Evolutionary conservation across 257 asterid species (phyloP).

Genomic region (Solanum chiquidenum): DNA sequence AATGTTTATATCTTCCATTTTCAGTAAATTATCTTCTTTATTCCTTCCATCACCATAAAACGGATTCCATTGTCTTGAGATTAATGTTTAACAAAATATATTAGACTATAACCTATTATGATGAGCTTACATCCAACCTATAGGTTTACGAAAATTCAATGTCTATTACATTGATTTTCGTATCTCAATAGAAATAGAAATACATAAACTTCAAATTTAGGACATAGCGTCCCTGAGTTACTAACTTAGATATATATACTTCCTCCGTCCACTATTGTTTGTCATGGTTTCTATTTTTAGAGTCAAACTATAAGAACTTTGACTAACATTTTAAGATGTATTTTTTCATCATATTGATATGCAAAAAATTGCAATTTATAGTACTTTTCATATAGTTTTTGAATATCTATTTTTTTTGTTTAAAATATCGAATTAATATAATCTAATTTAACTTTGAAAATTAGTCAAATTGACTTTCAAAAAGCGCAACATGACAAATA

Average conservation of each 20-base stretch:
- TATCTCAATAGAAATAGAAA: background rate
- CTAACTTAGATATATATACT: background rate
- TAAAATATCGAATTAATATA: no score
- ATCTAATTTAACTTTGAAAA: no score
- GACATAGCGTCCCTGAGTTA: background rate
- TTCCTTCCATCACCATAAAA: background rate
- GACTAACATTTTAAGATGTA: no score
- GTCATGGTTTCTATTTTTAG: no score
- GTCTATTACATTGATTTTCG: background rate
- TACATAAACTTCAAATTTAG: background rate
- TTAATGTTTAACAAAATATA: background rate
- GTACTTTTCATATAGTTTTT: no score
- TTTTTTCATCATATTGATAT: no score
- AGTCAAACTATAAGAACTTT: no score
- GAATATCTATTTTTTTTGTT: no score
- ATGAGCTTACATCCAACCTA: background rate
- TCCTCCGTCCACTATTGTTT: no score
- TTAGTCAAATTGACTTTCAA: no score
- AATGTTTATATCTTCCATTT: background rate
- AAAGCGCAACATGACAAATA: no score
- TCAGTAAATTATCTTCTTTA: background rate
- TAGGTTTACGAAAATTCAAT: background rate
- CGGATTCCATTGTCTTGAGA: background rate
- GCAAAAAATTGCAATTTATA: no score
- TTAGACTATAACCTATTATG: background rate